Conservation (phyloP, 345 rosid genomes). For the Hibiscus mutabilis region DNA sequence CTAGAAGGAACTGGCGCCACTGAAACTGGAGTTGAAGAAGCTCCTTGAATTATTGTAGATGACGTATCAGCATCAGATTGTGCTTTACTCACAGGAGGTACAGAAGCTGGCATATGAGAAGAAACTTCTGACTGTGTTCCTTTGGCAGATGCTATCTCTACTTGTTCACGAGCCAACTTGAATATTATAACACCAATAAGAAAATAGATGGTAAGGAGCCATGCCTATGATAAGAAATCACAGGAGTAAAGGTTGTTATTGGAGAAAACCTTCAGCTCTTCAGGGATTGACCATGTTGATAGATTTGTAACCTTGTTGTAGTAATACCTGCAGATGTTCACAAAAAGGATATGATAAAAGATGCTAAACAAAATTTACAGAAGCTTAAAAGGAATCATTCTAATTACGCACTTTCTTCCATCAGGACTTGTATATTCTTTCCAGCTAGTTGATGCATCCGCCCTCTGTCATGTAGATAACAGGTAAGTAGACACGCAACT, state of each 20-base stretch:
- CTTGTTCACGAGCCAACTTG: conserved; percentile 83
- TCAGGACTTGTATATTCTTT: conserved; percentile 87
- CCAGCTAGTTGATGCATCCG: conserved; percentile 94
- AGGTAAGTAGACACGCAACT: conserved; percentile 4
- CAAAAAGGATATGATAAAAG: conserved; percentile 18
- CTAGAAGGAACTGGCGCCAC: conserved; percentile 37
- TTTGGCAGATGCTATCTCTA: conserved; percentile 29
- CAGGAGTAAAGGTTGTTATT: conserved; percentile 1
- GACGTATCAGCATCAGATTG: conserved; percentile 33
- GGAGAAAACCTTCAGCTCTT: conserved; percentile 70
- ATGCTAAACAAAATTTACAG: conserved; percentile 12
- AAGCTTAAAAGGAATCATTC: conserved; percentile 9
- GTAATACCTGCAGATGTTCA: conserved; percentile 54
- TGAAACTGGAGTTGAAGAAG: conserved; percentile 48
- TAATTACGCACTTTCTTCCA: conserved; percentile 69
- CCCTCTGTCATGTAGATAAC: conserved; percentile 52
- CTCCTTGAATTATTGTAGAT: conserved; percentile 28
- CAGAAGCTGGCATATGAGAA: conserved; percentile 24
- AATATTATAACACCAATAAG: conserved; percentile 14
- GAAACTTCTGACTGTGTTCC: conserved; percentile 32
- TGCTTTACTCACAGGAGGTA: conserved; percentile 26
- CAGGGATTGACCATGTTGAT: conserved; percentile 91
- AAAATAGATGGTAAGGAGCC: conserved; percentile 9
- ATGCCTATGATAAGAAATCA: conserved; percentile 1
- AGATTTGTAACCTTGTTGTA: conserved; percentile 78